Conservation (phyloP, 2,329 filamentous ascomycete species). For the Cylindrodendrum hubeiense region DNA sequence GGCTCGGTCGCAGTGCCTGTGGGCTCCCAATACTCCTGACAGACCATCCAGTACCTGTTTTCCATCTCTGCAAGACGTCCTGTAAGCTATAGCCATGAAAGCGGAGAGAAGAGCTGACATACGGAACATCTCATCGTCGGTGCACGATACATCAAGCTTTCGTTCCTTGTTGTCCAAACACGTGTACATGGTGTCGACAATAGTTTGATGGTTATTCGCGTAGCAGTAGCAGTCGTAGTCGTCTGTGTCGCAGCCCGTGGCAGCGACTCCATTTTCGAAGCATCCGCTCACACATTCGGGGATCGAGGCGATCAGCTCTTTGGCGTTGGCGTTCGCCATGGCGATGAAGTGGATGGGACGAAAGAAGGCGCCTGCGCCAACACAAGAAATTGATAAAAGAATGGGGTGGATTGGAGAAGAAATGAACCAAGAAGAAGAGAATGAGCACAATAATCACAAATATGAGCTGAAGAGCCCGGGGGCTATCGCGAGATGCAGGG, state of each 20-base stretch:
- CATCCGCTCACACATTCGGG: conserved; percentile 36
- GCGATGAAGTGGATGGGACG: not conserved
- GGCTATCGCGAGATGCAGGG: not conserved
- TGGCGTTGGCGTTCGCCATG: conserved; percentile 40
- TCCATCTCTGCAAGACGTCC: conserved; percentile 35
- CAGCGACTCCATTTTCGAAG: conserved; percentile 40
- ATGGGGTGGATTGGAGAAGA: not conserved
- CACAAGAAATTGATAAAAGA: not conserved
- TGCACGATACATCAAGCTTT: conserved; percentile 31
- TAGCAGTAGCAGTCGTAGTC: conserved; percentile 45
- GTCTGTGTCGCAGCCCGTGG: conserved; percentile 35
- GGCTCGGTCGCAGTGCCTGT: conserved; percentile 41
- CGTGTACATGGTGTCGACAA: conserved; percentile 39
- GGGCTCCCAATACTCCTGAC: conserved; percentile 42
- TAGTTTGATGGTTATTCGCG: conserved; percentile 37
- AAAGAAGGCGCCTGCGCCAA: not conserved
- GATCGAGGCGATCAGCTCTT: conserved; percentile 32
- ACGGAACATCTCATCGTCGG: conserved; percentile 40
- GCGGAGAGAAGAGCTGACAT: not conserved
- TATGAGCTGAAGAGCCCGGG: not conserved
- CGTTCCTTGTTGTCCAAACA: conserved; percentile 37
- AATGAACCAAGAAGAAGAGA: not conserved
- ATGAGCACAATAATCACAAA: not conserved
- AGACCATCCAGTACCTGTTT: conserved; percentile 45
- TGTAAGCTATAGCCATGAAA: not conserved